Percentiles rank a stretch among this genome's conserved stretches.
These are phyloP conservation scores for Aspergillus jensenii DNA, from an alignment of 2,329 filamentous ascomycete species.

Conservation along the genomic window DNA sequence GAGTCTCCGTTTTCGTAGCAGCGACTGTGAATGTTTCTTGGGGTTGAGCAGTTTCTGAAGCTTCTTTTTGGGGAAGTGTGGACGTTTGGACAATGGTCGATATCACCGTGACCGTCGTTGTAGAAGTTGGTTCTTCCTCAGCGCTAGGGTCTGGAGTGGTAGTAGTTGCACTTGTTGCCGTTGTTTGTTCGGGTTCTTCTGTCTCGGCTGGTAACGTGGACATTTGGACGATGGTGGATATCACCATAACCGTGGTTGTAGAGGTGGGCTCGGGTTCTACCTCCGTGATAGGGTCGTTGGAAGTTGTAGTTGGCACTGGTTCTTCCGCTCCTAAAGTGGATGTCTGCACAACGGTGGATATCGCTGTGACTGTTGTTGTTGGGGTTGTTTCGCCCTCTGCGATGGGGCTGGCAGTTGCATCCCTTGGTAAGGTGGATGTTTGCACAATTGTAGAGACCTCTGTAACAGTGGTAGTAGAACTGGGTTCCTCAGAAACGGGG, in stretches of 20 bases:
- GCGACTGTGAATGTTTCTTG: not conserved
- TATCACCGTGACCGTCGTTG: not conserved
- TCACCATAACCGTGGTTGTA: not conserved
- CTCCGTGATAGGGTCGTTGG: not conserved
- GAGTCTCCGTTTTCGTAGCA: not conserved
- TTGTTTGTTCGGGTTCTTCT: not conserved
- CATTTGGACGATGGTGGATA: not conserved
- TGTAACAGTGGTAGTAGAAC: slow-evolving; percentile 5
- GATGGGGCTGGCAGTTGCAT: not conserved
- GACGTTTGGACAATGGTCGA: slow-evolving; percentile 1
- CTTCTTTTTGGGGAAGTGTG: not conserved
- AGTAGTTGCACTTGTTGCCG: not conserved
- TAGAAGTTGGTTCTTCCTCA: not conserved
- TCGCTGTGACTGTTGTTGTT: not conserved
- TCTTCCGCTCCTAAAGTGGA: not conserved
- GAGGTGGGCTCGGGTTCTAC: not conserved
- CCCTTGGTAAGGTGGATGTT: not conserved
- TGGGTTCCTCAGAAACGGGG: not conserved
- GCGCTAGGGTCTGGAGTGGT: not conserved
- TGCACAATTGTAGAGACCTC: not conserved
- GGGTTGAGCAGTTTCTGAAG: not conserved
- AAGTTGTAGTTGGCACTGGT: not conserved
- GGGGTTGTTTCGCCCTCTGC: not conserved
- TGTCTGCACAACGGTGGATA: not conserved
- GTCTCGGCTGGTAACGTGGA: not conserved